phyloP scores from a whole-genome alignment of 176 grass and related monocot genomes.

The Paspalum vaginatum region DNA sequence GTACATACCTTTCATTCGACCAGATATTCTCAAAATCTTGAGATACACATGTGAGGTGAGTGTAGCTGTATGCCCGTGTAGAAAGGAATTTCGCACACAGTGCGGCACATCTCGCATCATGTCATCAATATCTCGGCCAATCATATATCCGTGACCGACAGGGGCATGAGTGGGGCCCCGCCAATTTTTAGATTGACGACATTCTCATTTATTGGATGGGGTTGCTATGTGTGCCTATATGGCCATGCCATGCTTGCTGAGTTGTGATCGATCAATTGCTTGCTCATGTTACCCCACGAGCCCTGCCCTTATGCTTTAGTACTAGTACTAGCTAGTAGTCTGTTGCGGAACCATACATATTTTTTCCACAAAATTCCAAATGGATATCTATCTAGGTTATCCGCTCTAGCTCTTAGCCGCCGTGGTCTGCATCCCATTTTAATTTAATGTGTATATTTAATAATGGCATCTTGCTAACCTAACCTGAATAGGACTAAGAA shows the following conservation, averaged over 20 bases:
- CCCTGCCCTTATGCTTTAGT: not conserved
- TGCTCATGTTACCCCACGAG: not conserved
- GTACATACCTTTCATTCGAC: too few species aligned
- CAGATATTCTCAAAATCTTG: too few species aligned
- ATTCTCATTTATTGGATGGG: constrained; percentile 4
- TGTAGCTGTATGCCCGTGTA: too few species aligned
- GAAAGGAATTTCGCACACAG: too few species aligned
- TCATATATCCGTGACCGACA: not conserved
- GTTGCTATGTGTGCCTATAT: not conserved
- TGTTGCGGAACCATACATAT: not conserved
- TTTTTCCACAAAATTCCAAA: not conserved
- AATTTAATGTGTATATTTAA: too few species aligned
- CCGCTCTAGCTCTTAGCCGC: too few species aligned
- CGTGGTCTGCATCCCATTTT: too few species aligned
- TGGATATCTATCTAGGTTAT: not conserved
- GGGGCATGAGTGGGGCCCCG: constrained; percentile 2
- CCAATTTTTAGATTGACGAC: not conserved
- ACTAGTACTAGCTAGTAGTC: not conserved
- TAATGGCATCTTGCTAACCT: too few species aligned
- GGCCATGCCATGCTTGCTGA: constrained; percentile 15
- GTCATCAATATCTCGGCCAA: constrained; percentile 7
- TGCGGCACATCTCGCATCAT: too few species aligned
- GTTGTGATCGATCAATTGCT: not conserved
- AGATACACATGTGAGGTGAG: too few species aligned
- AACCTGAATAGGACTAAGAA: too few species aligned